Base-by-base conservation (phyloP, 768 basidiomycete species). In the Clitopilus passeckerianus region DNA sequence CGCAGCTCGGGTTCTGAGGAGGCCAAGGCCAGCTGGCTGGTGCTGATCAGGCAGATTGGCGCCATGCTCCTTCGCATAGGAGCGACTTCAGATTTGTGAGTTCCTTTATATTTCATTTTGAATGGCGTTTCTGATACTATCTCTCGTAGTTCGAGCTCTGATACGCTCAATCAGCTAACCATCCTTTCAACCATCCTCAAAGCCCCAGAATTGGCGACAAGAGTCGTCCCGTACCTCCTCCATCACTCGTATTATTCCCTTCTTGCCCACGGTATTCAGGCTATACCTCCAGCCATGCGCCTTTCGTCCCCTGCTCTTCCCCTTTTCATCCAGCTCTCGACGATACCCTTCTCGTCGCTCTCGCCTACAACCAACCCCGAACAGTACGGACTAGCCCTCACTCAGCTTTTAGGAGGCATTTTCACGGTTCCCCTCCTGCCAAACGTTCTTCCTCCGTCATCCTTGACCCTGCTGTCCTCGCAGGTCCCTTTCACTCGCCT, bases 381-480 rank as follows among this genome's bases (percentile, higher is more conserved):
- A 1, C 56, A 65, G 46, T 76, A 74, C 63, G 24, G 70, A 6
- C 64, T 61, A 60, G 69, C 76, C 44, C 66, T 87, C 15, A 62
- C 71, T 30, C 66, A 70, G 16, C 65, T 90, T 27, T 63, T 90
- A 57, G 67, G 75, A 15, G 71, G 75, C 60, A 83, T 95, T 57
- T 76, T 96, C 59, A 80, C 87, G 1, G 76, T 95, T 46, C 89
- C 91, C 0, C 74, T 93, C 0, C 79, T 98, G 0, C 93, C 92
- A 0, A 89, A 91, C 70, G 88, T 85, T 7, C 75, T 90, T 52
- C 89, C 84, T 34, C 75, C 86, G 20, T 70, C 74, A 0, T 79
- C 84, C 20, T 80, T 96, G 34, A 84, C 85, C 3, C 72, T 79
- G 22, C 75, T 98, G 41, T 85, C 89, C 15, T 76, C 84, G 15